Conservation (phyloP, 2,329 filamentous ascomycete genomes). For the Rhytidhysteron rufulum region DNA sequence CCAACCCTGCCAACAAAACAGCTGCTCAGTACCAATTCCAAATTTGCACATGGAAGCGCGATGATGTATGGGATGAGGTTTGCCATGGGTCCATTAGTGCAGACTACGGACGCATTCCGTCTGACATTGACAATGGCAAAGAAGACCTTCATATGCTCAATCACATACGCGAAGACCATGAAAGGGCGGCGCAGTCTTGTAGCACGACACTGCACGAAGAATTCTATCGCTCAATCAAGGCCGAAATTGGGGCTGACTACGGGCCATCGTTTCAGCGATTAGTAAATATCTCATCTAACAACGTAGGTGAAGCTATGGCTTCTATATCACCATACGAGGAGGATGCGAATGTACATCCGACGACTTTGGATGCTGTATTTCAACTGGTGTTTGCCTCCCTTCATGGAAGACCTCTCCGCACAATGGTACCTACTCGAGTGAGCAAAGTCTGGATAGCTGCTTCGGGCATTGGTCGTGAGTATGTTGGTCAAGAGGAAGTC, state of each 20-base stretch:
- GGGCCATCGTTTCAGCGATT: not conserved
- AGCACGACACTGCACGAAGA: too few relatives aligned
- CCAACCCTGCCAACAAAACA: too few relatives aligned
- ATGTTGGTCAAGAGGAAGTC: too few relatives aligned
- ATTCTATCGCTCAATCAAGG: slow-evolving; percentile 1
- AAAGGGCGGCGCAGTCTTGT: too few relatives aligned
- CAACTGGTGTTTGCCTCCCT: too few relatives aligned
- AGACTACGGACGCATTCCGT: slow-evolving; percentile 1
- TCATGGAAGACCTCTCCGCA: too few relatives aligned
- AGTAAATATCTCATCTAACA: too few relatives aligned
- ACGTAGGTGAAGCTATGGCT: not conserved
- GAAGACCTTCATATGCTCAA: not conserved
- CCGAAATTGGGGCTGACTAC: not conserved
- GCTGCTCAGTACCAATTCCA: not conserved
- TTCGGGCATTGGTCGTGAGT: too few relatives aligned
- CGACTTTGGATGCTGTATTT: too few relatives aligned
- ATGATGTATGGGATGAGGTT: not conserved
- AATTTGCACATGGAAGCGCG: not conserved
- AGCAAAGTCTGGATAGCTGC: too few relatives aligned
- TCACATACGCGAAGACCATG: slow-evolving; percentile 1
- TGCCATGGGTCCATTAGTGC: slow-evolving; percentile 2
- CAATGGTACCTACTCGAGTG: too few relatives aligned
- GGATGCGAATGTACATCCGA: too few relatives aligned
- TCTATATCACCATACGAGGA: not conserved
- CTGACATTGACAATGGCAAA: slow-evolving; percentile 1